Conservation (phyloP, 1,284 basidiomycete genomes). For the Waitea zeae region DNA sequence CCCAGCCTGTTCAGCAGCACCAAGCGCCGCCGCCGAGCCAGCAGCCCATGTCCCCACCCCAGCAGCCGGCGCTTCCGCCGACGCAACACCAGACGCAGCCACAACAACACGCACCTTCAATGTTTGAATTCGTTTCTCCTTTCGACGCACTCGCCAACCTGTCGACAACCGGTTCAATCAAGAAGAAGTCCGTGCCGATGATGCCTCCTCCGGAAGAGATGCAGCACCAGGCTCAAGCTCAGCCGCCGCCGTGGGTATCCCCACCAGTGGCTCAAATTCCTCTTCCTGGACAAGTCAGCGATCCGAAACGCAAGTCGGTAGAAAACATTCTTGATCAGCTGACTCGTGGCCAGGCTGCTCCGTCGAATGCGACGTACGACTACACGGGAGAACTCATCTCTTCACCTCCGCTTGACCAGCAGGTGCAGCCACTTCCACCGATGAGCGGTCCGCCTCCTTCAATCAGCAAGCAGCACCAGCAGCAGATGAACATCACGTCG, state of each 20-base stretch:
- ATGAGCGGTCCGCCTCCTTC: too few species aligned
- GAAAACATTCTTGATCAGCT: conserved; percentile 62
- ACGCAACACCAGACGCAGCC: conserved; percentile 22
- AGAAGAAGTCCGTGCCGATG: conserved; percentile 26
- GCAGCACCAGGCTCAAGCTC: conserved; percentile 22
- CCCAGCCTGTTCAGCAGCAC: background rate
- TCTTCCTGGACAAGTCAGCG: conserved; percentile 30
- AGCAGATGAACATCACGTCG: conserved; percentile 29
- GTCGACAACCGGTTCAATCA: too few species aligned
- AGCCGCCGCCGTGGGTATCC: too few species aligned
- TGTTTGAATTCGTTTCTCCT: conserved; percentile 70
- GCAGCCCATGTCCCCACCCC: background rate
- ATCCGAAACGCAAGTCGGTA: conserved; percentile 63
- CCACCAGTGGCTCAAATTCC: conserved; percentile 31
- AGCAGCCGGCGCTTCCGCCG: conserved; percentile 8
- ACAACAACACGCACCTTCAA: conserved; percentile 51
- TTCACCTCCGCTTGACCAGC: conserved; percentile 7
- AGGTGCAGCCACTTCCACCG: too few species aligned
- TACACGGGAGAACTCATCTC: conserved; percentile 27
- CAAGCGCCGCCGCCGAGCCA: background rate
- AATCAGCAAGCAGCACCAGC: too few species aligned
- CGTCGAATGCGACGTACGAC: conserved; percentile 22
- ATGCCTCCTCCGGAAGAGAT: conserved; percentile 25
- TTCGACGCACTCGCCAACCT: conserved; percentile 55
- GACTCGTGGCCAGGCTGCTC: conserved; percentile 31